phyloP scores from a whole-genome alignment of 495 filamentous ascomycete species.

The Penicillium atrosanguineum region DNA sequence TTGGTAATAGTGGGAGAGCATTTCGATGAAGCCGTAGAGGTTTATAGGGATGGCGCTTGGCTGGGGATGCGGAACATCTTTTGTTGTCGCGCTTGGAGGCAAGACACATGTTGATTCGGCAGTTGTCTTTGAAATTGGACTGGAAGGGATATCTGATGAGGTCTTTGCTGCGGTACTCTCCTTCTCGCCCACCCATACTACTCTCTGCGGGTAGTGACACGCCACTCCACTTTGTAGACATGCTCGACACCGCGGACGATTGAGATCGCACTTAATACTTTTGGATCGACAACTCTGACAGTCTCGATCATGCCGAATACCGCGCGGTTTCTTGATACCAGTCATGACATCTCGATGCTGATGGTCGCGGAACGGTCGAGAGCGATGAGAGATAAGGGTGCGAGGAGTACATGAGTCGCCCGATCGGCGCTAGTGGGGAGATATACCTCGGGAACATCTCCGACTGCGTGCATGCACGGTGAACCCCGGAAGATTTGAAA shows the following conservation, averaged over 20 bases:
- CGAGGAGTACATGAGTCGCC: slow-evolving; percentile 11
- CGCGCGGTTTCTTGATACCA: slow-evolving; percentile 29
- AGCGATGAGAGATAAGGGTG: slow-evolving; percentile 16
- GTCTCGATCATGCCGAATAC: slow-evolving; percentile 35
- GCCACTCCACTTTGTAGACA: slow-evolving; percentile 22
- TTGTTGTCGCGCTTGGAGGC: neutral
- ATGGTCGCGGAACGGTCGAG: neutral
- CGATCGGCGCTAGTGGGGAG: slow-evolving; percentile 4
- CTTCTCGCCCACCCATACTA: slow-evolving; percentile 31
- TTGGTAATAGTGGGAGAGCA: slow-evolving; percentile 29
- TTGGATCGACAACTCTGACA: slow-evolving; percentile 28
- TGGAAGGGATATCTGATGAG: neutral
- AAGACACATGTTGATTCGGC: neutral
- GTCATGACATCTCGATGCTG: slow-evolving; percentile 8
- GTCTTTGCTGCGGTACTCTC: neutral
- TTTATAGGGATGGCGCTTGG: slow-evolving; percentile 18
- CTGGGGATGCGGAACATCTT: neutral
- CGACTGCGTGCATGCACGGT: neutral
- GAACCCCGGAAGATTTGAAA: neutral
- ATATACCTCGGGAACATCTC: neutral
- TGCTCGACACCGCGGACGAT: slow-evolving; percentile 29
- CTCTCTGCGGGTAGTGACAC: slow-evolving; percentile 32
- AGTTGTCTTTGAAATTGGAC: slow-evolving; percentile 2
- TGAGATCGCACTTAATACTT: slow-evolving; percentile 34
- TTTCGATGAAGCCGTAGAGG: slow-evolving; percentile 34